phyloP scores from a whole-genome alignment of 129 eudicot genomes.

The Rutidosis leptorrhynchoides region DNA sequence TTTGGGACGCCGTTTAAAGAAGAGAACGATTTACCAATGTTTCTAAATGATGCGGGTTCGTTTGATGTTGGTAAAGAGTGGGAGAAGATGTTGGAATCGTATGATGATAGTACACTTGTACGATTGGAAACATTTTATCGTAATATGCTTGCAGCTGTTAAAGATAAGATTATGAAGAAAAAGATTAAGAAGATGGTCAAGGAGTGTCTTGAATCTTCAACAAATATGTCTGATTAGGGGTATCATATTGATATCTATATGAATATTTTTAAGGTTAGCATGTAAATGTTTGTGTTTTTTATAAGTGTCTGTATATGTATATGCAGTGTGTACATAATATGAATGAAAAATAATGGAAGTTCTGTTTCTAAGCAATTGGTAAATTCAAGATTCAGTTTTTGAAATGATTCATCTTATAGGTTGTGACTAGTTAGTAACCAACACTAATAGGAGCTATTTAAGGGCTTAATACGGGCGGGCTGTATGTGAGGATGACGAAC shows the following conservation, averaged over 20 bases:
- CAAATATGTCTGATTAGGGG: slow-evolving; percentile 8
- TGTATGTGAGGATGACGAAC: not conserved
- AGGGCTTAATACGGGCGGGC: not conserved
- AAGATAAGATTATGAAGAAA: slow-evolving; percentile 69
- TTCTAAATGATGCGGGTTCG: slow-evolving; percentile 36
- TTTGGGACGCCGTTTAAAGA: slow-evolving; percentile 70
- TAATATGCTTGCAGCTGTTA: slow-evolving; percentile 63
- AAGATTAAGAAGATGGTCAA: slow-evolving; percentile 57
- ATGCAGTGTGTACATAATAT: not conserved
- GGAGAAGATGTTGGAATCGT: slow-evolving; percentile 74
- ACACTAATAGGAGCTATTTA: not conserved
- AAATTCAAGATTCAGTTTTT: not conserved
- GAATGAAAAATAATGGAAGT: not conserved
- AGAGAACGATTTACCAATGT: slow-evolving; percentile 46
- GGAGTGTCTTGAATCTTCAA: slow-evolving; percentile 50
- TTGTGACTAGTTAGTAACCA: not conserved
- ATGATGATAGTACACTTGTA: slow-evolving; percentile 45
- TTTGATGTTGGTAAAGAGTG: slow-evolving; percentile 72
- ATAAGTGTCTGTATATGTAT: not conserved
- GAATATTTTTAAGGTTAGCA: slow-evolving; percentile 3
- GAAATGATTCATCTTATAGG: not conserved
- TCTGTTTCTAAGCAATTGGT: not conserved
- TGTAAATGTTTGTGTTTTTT: not conserved
- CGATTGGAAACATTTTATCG: slow-evolving; percentile 67
- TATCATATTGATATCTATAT: not conserved